phyloP scores from a whole-genome alignment of 2,329 filamentous ascomycete genomes.

The Pyrenophora graminea region DNA sequence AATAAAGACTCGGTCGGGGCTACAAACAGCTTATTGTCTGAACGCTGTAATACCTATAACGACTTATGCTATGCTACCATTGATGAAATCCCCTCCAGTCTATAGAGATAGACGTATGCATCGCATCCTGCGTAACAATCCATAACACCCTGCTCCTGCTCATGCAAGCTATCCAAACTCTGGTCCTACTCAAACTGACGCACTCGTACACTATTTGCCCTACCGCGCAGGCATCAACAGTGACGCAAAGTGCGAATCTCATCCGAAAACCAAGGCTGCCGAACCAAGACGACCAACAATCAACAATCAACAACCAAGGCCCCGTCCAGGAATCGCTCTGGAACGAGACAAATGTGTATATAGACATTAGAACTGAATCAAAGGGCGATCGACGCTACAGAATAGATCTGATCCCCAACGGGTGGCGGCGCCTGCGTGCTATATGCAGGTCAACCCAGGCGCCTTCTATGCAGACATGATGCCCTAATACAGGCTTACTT shows the following conservation, averaged over 20 bases:
- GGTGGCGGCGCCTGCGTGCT: slow-evolving; percentile 28
- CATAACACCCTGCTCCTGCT: slow-evolving; percentile 16
- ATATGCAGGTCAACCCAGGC: slow-evolving; percentile 28
- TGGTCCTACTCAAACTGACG: slow-evolving; percentile 16
- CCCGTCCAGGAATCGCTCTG: background rate
- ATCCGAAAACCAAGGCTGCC: slow-evolving; percentile 8
- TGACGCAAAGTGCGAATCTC: slow-evolving; percentile 16
- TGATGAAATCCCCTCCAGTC: slow-evolving; percentile 10
- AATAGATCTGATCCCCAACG: slow-evolving; percentile 22
- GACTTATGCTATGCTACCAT: slow-evolving; percentile 9
- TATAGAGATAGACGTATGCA: slow-evolving; percentile 8
- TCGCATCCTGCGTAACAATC: slow-evolving; percentile 9
- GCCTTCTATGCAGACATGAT: slow-evolving; percentile 19
- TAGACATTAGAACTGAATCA: slow-evolving; percentile 39
- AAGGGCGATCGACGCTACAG: slow-evolving; percentile 28
- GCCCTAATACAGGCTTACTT: slow-evolving; percentile 31
- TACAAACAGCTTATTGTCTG: too few relatives aligned
- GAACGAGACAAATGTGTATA: slow-evolving; percentile 25
- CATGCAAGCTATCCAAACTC: slow-evolving; percentile 21
- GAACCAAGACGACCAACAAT: slow-evolving; percentile 8
- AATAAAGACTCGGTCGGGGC: too few relatives aligned
- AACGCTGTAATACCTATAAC: too few relatives aligned
- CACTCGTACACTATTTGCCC: slow-evolving; percentile 14
- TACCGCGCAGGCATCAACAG: slow-evolving; percentile 30
- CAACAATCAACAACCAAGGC: slow-evolving; percentile 5